phyloP scores from a whole-genome alignment of 176 grass and related monocot species.

The Leersia perrieri region DNA sequence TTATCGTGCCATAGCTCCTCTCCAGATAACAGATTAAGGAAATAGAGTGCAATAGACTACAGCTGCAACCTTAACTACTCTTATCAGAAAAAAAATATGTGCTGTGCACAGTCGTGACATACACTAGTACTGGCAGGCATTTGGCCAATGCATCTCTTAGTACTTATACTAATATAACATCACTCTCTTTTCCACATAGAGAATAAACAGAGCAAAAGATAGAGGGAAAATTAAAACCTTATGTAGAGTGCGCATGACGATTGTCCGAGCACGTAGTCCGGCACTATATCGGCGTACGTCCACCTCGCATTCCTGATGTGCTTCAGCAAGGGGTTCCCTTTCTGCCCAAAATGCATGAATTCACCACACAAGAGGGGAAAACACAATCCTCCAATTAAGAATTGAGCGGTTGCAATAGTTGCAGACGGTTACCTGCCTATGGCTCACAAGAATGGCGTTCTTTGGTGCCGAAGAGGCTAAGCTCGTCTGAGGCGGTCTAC shows the following conservation, averaged over 20 bases:
- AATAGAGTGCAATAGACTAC: neutral
- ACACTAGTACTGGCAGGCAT: neutral
- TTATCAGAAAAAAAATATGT: neutral
- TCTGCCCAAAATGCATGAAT: slow-evolving; percentile 40
- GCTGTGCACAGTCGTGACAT: neutral
- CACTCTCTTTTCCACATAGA: neutral
- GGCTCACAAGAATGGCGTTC: slow-evolving; percentile 84
- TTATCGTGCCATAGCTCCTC: neutral
- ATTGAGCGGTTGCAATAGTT: slow-evolving; percentile 16
- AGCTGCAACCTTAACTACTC: neutral
- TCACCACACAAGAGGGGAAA: neutral
- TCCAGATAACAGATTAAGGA: neutral
- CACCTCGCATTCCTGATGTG: slow-evolving; percentile 94
- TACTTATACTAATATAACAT: neutral
- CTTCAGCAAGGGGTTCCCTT: slow-evolving; percentile 91
- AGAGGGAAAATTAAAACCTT: slow-evolving; percentile 42
- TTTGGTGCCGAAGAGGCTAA: slow-evolving; percentile 27
- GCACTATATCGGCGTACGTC: slow-evolving; percentile 71
- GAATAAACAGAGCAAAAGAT: neutral
- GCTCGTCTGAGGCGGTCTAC: slow-evolving; percentile 38
- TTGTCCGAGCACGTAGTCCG: slow-evolving; percentile 79
- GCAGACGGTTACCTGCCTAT: slow-evolving; percentile 63
- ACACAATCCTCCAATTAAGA: neutral
- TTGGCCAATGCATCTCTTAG: neutral
- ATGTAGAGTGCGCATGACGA: slow-evolving; percentile 92